Percentiles rank a stretch among this genome's conserved stretches.
Conservation (phyloP, 2,329 filamentous ascomycete genomes). For the Coniosporium tulheliwenetii region DNA sequence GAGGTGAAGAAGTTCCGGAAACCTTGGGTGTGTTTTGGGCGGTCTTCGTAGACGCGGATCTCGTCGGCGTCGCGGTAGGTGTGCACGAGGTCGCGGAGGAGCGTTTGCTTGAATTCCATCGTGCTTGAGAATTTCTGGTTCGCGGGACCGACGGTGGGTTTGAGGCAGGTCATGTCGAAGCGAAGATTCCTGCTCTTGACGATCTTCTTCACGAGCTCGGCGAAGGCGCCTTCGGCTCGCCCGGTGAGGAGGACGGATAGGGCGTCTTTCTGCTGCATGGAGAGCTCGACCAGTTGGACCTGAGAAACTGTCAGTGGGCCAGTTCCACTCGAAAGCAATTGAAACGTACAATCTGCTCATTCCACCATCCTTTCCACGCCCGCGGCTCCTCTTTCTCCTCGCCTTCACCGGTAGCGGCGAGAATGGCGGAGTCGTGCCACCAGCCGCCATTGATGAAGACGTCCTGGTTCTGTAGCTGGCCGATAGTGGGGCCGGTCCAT, state of each 20-base stretch:
- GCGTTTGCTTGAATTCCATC: slow-evolving; percentile 82
- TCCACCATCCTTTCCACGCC: slow-evolving; percentile 93
- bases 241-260: slow-evolving; percentile 80
- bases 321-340: not conserved
- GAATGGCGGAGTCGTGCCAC: slow-evolving; percentile 88
- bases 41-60: slow-evolving; percentile 54
- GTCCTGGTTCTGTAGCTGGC: slow-evolving; percentile 59
- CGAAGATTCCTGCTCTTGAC: slow-evolving; percentile 59
- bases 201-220: slow-evolving; percentile 69
- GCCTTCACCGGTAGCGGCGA: slow-evolving; percentile 74
- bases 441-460: slow-evolving; percentile 73
- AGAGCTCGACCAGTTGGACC: slow-evolving; percentile 60
- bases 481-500: slow-evolving; percentile 69
- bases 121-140: slow-evolving; percentile 68
- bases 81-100: slow-evolving; percentile 65
- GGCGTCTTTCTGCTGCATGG: slow-evolving; percentile 69
- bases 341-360: slow-evolving; percentile 60
- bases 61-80: slow-evolving; percentile 77
- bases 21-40: slow-evolving; percentile 51
- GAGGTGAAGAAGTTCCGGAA: slow-evolving; percentile 74
- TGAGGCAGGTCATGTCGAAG: slow-evolving; percentile 79
- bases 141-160: slow-evolving; percentile 67
- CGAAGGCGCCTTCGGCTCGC: slow-evolving; percentile 61
- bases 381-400: slow-evolving; percentile 64
- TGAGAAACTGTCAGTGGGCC: slow-evolving; percentile 6